Evolutionary conservation across 768 basidiomycete genomes (phyloP), one percentile per base, ranked within the genome.

Genomic region (Amyloporia xantha): DNA sequence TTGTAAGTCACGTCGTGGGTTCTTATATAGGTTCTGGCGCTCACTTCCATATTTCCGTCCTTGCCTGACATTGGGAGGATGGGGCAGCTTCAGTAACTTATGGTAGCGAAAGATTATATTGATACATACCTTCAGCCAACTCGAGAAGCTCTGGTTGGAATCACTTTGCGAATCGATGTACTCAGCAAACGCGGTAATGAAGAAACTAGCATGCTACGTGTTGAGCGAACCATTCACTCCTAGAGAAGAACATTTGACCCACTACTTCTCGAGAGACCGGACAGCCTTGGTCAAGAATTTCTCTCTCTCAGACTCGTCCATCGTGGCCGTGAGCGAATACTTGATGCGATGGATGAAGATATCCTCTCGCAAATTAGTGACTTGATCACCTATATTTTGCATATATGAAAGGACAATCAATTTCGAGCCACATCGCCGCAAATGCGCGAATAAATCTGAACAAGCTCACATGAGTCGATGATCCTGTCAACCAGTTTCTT

Each of bases 11-110:
- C n/a, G n/a, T n/a, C n/a, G 11, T 2, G 7, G n/a, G 13, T 26
- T 11, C 15, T 11, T 7, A 35, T 6, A 24, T 33, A 17, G 19
- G 7, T 26, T 26, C 19, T 51, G 26, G 51, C n/a, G 65, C 87
- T 64, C 61, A 91, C 92, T 90, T 96, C 82, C 86, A 91, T 15
- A 99, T 91, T 62, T 98, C 96, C 2, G 87, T 82, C 37, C 95
- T 77, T 1, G 81, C 69, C 81, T 87, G 49, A 9, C 37, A 27
- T 12, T 24, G 23, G 28, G 13, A 35, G 17, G 38, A 7, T 39
- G 9, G 6, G 38, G n/a, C n/a, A n/a, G n/a, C n/a, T n/a, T n/a
- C n/a, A n/a, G n/a, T n/a, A n/a, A n/a, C n/a, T n/a, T n/a, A n/a
- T n/a, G n/a, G n/a, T n/a, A 39, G 38, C 17, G 7, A 39, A n/a